These are phyloP conservation scores for Gloeopeniophorella convolvens DNA, from an alignment of 768 basidiomycete genomes.

Conservation along the genomic window DNA sequence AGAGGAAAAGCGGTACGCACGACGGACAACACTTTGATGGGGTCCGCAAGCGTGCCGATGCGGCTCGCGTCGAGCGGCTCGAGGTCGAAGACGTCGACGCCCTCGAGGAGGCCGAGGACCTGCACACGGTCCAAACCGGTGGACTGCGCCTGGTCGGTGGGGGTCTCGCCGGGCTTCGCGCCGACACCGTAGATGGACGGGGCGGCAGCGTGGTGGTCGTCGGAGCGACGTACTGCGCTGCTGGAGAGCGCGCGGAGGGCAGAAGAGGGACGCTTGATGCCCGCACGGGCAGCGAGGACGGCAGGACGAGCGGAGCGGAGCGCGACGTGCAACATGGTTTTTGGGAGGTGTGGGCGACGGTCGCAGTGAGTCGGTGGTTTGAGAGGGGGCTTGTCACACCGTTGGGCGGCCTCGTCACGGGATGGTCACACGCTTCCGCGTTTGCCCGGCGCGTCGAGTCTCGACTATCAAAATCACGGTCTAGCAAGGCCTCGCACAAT, in stretches of 20 bases:
- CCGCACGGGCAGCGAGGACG: conserved; percentile 9
- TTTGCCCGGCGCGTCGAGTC: no score
- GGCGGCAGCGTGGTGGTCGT: conserved; percentile 37
- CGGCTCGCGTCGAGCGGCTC: conserved; percentile 78
- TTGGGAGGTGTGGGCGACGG: conserved; percentile 6
- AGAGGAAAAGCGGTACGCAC: conserved; percentile 42
- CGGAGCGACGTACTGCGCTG: conserved; percentile 50
- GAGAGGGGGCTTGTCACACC: conserved; percentile 10
- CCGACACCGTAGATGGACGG: conserved; percentile 69
- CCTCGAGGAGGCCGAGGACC: conserved; percentile 81
- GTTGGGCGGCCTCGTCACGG: no score
- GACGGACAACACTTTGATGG: conserved; percentile 80
- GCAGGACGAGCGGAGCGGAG: conserved; percentile 25
- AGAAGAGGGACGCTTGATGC: conserved; percentile 15
- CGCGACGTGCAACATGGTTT: conserved; percentile 28
- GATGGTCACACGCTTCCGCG: no score
- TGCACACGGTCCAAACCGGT: conserved; percentile 97
- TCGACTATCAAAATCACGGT: no score
- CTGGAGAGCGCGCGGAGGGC: conserved; percentile 54
- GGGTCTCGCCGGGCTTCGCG: conserved; percentile 64
- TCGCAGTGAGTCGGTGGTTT: background rate
- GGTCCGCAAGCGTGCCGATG: conserved; percentile 81
- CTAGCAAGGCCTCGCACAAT: no score
- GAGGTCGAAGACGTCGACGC: conserved; percentile 85
- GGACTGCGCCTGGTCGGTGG: conserved; percentile 83